Evolutionary conservation across 2,329 filamentous ascomycete genomes (phyloP).

Genomic region (Calonectria pauciramosa): DNA sequence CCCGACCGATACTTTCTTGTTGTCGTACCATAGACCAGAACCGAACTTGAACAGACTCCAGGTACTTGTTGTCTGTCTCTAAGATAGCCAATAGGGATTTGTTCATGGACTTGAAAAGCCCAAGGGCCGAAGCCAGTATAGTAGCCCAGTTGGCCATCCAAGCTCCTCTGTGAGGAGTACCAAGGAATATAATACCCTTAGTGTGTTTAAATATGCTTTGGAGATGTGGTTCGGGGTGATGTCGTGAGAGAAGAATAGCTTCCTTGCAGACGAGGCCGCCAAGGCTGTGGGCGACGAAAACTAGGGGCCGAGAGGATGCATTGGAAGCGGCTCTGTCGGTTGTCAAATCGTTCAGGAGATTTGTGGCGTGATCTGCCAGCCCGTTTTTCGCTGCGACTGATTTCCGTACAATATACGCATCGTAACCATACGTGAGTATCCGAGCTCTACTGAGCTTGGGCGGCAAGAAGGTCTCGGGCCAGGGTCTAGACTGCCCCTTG

Average conservation of each 20-base stretch:
- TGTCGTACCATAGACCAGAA: conserved; percentile 48
- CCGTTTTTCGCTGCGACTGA: conserved; percentile 38
- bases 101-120: conserved; percentile 50
- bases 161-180: conserved; percentile 53
- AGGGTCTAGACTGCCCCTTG: conserved; percentile 42
- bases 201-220: conserved; percentile 43
- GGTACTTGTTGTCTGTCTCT: conserved; percentile 36
- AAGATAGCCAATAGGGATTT: conserved; percentile 46
- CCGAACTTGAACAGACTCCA: conserved; percentile 42
- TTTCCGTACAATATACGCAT: conserved; percentile 46
- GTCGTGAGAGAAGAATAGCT: conserved; percentile 50
- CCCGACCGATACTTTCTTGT: conserved; percentile 20
- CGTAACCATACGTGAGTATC: conserved; percentile 57
- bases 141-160: conserved; percentile 52
- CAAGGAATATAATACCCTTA: conserved; percentile 53
- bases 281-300: conserved; percentile 55
- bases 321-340: conserved; percentile 35
- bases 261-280: conserved; percentile 57
- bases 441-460: conserved; percentile 47
- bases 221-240: conserved; percentile 48
- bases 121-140: conserved; percentile 46
- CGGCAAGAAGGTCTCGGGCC: conserved; percentile 52
- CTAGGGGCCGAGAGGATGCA: conserved; percentile 41
- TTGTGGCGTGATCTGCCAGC: conserved; percentile 48
- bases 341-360: conserved; percentile 47